Conservation (phyloP, 108 stramenopile species). For the Fragilaria radians region DNA sequence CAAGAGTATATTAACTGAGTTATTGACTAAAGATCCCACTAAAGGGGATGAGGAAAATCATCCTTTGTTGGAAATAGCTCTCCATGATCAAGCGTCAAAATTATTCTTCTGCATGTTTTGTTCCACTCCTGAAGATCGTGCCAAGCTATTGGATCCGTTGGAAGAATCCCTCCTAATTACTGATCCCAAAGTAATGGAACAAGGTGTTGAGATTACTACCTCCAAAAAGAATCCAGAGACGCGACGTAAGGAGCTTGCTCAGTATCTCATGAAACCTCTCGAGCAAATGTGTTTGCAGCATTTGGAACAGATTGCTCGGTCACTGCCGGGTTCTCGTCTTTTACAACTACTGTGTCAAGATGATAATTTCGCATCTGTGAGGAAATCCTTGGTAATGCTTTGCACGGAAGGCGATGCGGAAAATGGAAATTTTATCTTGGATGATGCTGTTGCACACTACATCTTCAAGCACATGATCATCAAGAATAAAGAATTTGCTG, state of each 20-base stretch:
- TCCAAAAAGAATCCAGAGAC: conserved; percentile 80
- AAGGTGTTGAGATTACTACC: conserved; percentile 58
- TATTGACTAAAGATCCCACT: conserved; percentile 30
- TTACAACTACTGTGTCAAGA: conserved; percentile 69
- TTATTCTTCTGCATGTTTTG: conserved; percentile 70
- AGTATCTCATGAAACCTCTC: conserved; percentile 61
- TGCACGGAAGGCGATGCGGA: conserved; percentile 24
- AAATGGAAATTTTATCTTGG: conserved; percentile 34
- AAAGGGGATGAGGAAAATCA: conserved; percentile 24
- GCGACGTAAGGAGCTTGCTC: conserved; percentile 70
- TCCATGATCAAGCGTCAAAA: conserved; percentile 78
- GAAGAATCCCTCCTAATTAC: conserved; percentile 68
- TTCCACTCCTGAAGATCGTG: conserved; percentile 31
- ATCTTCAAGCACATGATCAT: conserved; percentile 63
- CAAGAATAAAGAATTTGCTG: conserved; percentile 45
- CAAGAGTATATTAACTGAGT: conserved; percentile 83
- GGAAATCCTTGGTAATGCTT: conserved; percentile 34
- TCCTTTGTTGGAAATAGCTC: conserved; percentile 68
- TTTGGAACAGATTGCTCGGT: conserved; percentile 58
- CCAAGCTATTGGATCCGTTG: conserved; percentile 84
- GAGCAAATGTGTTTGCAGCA: conserved; percentile 64
- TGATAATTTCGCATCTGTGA: conserved; percentile 19
- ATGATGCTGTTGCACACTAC: conserved; percentile 69
- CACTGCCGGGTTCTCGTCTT: conserved; percentile 69
- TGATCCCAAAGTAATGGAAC: conserved; percentile 41